phyloP scores from a whole-genome alignment of 2,329 filamentous ascomycete species.

The Conoideocrella luteorostrata region DNA sequence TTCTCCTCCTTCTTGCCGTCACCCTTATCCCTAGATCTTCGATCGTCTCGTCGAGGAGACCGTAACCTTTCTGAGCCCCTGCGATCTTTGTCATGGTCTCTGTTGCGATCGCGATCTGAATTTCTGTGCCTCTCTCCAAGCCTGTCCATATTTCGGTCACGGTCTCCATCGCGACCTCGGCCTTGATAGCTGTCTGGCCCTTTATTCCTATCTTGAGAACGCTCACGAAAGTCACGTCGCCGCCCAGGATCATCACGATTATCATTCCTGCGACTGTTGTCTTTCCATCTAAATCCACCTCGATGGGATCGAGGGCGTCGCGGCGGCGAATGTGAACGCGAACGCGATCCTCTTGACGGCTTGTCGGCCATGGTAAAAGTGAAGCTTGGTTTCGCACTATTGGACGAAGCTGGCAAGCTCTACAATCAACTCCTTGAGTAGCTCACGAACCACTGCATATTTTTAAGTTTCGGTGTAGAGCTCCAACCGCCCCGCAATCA shows the following conservation, averaged over 20 bases:
- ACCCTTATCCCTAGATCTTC: constrained; percentile 27
- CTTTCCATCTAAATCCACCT: constrained; percentile 54
- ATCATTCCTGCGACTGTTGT: constrained; percentile 41
- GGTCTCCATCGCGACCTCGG: constrained; percentile 20
- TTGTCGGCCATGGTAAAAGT: constrained; percentile 17
- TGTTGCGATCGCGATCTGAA: constrained; percentile 2
- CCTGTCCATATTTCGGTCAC: constrained; percentile 20
- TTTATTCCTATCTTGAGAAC: constrained; percentile 27
- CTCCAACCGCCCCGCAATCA: constrained; percentile 1
- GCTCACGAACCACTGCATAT: neutral
- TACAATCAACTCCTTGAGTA: no score
- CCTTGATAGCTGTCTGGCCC: constrained; percentile 22
- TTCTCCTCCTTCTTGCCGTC: constrained; percentile 29
- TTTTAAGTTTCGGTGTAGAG: neutral
- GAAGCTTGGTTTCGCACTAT: neutral
- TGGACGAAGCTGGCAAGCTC: neutral
- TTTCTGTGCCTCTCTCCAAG: constrained; percentile 20
- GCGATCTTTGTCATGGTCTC: constrained; percentile 18
- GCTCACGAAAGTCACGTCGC: constrained; percentile 39
- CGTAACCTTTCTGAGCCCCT: constrained; percentile 11
- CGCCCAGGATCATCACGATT: constrained; percentile 28
- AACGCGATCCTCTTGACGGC: constrained; percentile 18
- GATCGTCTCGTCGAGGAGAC: constrained; percentile 18
- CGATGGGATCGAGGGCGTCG: constrained; percentile 21
- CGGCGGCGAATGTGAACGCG: constrained; percentile 20